phyloP scores from a whole-genome alignment of 371 early-diverging fungal genomes.

The Rhizopus sp. region DNA sequence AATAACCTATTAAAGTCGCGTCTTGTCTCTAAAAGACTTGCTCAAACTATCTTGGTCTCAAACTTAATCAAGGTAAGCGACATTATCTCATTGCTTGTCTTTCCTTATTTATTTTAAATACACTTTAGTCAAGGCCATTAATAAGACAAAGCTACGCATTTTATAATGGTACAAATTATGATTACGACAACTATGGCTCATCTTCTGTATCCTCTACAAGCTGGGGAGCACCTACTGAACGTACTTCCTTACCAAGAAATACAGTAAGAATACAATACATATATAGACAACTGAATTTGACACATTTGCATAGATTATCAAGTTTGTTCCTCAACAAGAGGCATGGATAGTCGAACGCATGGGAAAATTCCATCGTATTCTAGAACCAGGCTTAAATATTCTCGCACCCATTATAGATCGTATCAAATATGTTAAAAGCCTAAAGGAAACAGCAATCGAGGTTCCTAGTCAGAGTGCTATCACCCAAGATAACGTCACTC shows the following conservation, averaged over 20 bases:
- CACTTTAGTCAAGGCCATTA: slow-evolving; percentile 29
- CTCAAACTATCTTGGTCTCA: not conserved
- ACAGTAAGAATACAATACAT: slow-evolving; percentile 33
- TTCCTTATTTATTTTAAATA: not conserved
- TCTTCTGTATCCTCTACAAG: slow-evolving; percentile 16
- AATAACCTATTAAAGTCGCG: slow-evolving; percentile 11
- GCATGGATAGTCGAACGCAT: slow-evolving; percentile 93
- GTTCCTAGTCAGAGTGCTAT: slow-evolving; percentile 94
- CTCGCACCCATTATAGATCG: slow-evolving; percentile 87
- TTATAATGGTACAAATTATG: slow-evolving; percentile 43
- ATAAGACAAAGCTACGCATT: slow-evolving; percentile 19
- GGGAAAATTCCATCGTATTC: slow-evolving; percentile 82
- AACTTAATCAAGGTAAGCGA: slow-evolving; percentile 13
- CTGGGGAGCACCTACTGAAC: slow-evolving; percentile 38
- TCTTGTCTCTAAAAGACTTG: not conserved
- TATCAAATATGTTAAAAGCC: slow-evolving; percentile 88
- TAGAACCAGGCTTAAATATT: slow-evolving; percentile 92
- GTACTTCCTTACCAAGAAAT: slow-evolving; percentile 53
- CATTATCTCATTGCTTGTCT: not conserved
- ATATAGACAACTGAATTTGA: not conserved
- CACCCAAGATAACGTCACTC: slow-evolving; percentile 95
- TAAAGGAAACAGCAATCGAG: slow-evolving; percentile 96
- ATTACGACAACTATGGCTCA: slow-evolving; percentile 38
- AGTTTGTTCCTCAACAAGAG: slow-evolving; percentile 98
- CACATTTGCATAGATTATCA: slow-evolving; percentile 61